Percentiles rank a stretch among this genome's conserved stretches.
phyloP scores from a whole-genome alignment of 2,329 filamentous ascomycete genomes.

The Tolypocladium pustulatum region DNA sequence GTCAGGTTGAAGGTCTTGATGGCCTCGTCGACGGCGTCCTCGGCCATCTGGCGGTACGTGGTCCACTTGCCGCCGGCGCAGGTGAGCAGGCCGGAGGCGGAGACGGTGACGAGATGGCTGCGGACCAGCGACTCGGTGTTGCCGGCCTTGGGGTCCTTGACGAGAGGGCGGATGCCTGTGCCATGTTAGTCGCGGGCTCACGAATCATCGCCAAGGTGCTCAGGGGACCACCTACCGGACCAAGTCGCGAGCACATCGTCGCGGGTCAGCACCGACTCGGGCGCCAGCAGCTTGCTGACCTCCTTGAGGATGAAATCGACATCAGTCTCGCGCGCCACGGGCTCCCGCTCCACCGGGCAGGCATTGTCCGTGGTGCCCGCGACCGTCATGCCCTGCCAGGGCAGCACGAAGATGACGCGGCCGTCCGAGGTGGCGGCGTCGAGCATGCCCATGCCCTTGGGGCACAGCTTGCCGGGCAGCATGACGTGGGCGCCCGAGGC shows the following conservation, averaged over 20 bases:
- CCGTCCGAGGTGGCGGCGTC: slow-evolving; percentile 74
- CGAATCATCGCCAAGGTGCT: background rate
- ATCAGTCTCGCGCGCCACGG: slow-evolving; percentile 63
- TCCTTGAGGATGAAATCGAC: slow-evolving; percentile 76
- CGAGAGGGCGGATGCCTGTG: slow-evolving; percentile 59
- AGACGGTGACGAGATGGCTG: slow-evolving; percentile 69
- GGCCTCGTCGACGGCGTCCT: slow-evolving; percentile 74
- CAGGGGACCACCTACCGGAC: slow-evolving; percentile 47
- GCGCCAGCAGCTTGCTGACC: slow-evolving; percentile 64
- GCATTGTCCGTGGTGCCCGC: slow-evolving; percentile 74
- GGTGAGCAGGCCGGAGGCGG: slow-evolving; percentile 64
- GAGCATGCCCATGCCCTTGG: slow-evolving; percentile 71
- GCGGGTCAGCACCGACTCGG: slow-evolving; percentile 64
- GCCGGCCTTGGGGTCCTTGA: slow-evolving; percentile 69
- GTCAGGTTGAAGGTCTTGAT: slow-evolving; percentile 54
- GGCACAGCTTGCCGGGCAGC: slow-evolving; percentile 68
- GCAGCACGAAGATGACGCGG: slow-evolving; percentile 80
- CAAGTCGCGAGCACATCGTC: slow-evolving; percentile 72
- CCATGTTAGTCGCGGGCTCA: background rate
- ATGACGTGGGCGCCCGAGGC: slow-evolving; percentile 77
- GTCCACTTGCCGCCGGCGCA: slow-evolving; percentile 84
- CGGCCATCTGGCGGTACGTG: slow-evolving; percentile 80
- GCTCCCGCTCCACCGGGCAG: slow-evolving; percentile 56
- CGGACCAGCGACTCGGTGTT: slow-evolving; percentile 77
- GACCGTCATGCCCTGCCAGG: slow-evolving; percentile 80